Evolutionary conservation across 495 filamentous ascomycete genomes (phyloP).

Genomic region (Chaetomium fimeti): DNA sequence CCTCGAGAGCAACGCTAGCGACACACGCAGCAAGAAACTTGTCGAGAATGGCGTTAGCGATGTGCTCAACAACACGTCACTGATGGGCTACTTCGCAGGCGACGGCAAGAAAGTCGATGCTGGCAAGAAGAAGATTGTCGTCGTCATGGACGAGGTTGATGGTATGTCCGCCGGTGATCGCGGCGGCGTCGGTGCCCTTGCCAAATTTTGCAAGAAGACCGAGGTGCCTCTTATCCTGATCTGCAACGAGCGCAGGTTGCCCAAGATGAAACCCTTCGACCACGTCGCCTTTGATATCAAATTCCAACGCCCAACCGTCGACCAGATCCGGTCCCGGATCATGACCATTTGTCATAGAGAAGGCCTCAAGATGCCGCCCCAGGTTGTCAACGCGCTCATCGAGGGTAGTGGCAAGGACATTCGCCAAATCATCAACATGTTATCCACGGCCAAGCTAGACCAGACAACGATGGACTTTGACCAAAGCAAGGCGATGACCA

Average conservation of each 20-base stretch:
- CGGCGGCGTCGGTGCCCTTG: constrained; percentile 91
- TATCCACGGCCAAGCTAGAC: constrained; percentile 88
- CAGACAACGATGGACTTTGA: constrained; percentile 74
- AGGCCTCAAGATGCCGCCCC: constrained; percentile 76
- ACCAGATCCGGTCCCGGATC: constrained; percentile 83
- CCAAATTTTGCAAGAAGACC: constrained; percentile 90
- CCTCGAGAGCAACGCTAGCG: constrained; percentile 92
- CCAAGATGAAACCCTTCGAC: constrained; percentile 98
- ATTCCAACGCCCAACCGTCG: constrained; percentile 84
- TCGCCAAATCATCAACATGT: constrained; percentile 97
- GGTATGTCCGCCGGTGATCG: constrained; percentile 98
- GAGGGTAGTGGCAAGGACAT: constrained; percentile 95
- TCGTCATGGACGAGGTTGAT: constrained; percentile 99
- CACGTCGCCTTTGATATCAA: constrained; percentile 75
- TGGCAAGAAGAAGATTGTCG: constrained; percentile 83
- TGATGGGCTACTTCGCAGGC: constrained; percentile 89
- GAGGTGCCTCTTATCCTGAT: constrained; percentile 94
- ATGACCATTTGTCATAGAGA: constrained; percentile 94
- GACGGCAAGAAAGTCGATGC: constrained; percentile 75
- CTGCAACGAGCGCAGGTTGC: constrained; percentile 88
- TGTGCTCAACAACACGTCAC: constrained; percentile 87
- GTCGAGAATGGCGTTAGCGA: constrained; percentile 84
- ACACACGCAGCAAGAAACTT: constrained; percentile 95
- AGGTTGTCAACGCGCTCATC: constrained; percentile 90
- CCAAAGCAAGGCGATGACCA: constrained; percentile 85